Percentiles rank a stretch among this genome's conserved stretches.
These are phyloP conservation scores for Jatropha multifida DNA, from an alignment of 441 rosid genomes.

Conservation along the genomic window DNA sequence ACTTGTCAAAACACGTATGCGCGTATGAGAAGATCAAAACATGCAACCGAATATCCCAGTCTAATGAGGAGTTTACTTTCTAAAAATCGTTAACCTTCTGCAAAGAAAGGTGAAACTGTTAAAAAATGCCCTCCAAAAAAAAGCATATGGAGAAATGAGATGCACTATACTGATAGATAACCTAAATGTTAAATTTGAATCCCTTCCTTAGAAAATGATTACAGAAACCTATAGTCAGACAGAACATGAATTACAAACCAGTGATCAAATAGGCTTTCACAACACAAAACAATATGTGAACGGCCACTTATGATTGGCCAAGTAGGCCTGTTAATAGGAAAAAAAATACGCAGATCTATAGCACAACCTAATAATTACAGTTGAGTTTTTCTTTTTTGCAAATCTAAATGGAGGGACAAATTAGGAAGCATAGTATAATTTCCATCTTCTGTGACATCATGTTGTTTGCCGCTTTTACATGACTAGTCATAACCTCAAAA, in stretches of 20 bases:
- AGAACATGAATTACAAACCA: not conserved
- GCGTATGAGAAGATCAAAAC: slow-evolving; percentile 1
- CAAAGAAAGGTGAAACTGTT: slow-evolving; percentile 15
- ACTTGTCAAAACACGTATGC: not conserved
- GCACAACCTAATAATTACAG: not conserved
- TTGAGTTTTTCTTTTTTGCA: not conserved
- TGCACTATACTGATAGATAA: not conserved
- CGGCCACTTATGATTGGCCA: not conserved
- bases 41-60: slow-evolving; percentile 7
- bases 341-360: not conserved
- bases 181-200: not conserved
- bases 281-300: not conserved
- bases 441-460: slow-evolving; percentile 12
- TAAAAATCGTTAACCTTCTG: slow-evolving; percentile 23
- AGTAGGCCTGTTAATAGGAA: not conserved
- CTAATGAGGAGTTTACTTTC: not conserved
- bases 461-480: slow-evolving; percentile 9
- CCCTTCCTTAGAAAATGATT: not conserved
- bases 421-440: not conserved
- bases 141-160: not conserved
- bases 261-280: not conserved
- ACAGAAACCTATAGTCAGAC: not conserved
- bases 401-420: not conserved
- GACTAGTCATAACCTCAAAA: slow-evolving; percentile 8
- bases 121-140: not conserved